These are phyloP conservation scores for Lipomyces lipofer DNA, from an alignment of 805 yeast genomes.

Conservation along the genomic window DNA sequence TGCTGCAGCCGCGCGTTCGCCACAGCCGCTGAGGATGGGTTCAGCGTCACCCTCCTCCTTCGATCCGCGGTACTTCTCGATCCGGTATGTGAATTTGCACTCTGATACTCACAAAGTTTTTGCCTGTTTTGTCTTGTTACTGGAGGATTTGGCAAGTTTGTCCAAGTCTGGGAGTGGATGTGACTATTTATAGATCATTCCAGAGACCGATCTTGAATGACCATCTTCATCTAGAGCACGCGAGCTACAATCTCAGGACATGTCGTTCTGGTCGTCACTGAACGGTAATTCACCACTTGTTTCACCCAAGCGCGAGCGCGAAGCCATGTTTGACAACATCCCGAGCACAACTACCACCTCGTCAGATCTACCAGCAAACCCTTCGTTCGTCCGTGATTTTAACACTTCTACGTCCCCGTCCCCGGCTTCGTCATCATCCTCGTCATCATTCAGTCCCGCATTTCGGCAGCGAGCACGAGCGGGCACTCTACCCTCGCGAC, in stretches of 20 bases:
- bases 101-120: neutral
- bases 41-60: constrained; percentile 22
- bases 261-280: constrained; percentile 10
- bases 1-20: neutral
- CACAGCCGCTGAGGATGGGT: constrained; percentile 2
- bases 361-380: neutral
- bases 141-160: no score
- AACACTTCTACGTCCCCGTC: neutral
- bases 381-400: constrained; percentile 1
- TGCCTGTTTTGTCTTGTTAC: neutral
- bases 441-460: constrained; percentile 22
- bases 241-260: constrained; percentile 16
- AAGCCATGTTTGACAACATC: constrained; percentile 2
- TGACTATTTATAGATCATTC: constrained; percentile 1
- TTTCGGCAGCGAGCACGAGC: constrained; percentile 65
- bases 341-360: neutral
- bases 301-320: constrained; percentile 17
- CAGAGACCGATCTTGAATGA: no score
- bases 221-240: constrained; percentile 17
- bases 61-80: constrained; percentile 25
- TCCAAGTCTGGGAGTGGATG: no score
- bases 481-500: constrained; percentile 74
- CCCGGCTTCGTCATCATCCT: constrained; percentile 9
- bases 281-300: constrained; percentile 5
- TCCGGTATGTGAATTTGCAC: constrained; percentile 9